These are phyloP conservation scores for Agaricus sinodeliciosus DNA, from an alignment of 768 basidiomycete species.

Conservation along the genomic window DNA sequence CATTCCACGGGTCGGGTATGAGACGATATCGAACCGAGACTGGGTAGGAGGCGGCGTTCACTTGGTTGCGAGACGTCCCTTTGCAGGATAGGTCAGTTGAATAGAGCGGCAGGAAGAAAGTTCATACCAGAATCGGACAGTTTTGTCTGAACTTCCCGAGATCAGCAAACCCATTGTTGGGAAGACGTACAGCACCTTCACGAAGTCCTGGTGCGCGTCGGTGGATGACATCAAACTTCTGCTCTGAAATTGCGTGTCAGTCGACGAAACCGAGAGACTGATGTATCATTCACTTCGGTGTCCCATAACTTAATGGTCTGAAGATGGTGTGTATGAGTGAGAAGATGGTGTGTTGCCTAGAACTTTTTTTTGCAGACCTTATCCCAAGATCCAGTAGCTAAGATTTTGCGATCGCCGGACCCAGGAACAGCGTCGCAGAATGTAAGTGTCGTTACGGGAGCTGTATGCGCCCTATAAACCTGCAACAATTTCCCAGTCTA, in stretches of 20 bases:
- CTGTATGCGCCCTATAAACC: constrained; percentile 77
- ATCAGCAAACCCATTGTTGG: constrained; percentile 61
- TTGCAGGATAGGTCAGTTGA: constrained; percentile 1
- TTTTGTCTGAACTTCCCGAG: constrained; percentile 88
- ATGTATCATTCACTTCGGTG: constrained; percentile 44
- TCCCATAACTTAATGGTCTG: constrained; percentile 90
- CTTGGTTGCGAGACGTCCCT: constrained; percentile 60
- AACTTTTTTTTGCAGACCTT: constrained; percentile 34
- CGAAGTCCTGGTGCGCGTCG: constrained; percentile 81
- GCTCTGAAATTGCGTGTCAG: constrained; percentile 38
- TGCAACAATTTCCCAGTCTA: constrained; percentile 79
- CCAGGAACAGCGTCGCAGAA: constrained; percentile 44
- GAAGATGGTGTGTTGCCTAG: neutral
- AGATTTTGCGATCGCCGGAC: constrained; percentile 37
- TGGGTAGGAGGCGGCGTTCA: constrained; percentile 35
- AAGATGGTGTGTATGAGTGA: neutral
- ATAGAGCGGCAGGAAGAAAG: neutral
- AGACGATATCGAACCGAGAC: constrained; percentile 65
- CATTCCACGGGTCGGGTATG: constrained; percentile 89
- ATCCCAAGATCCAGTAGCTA: constrained; percentile 96
- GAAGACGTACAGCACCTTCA: constrained; percentile 77
- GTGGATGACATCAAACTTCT: constrained; percentile 66
- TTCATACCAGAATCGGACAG: constrained; percentile 79
- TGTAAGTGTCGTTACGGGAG: constrained; percentile 80
- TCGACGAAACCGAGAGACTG: neutral